Base-by-base conservation (phyloP, 1,284 basidiomycete species). In the Paramarasmius palmivorus region DNA sequence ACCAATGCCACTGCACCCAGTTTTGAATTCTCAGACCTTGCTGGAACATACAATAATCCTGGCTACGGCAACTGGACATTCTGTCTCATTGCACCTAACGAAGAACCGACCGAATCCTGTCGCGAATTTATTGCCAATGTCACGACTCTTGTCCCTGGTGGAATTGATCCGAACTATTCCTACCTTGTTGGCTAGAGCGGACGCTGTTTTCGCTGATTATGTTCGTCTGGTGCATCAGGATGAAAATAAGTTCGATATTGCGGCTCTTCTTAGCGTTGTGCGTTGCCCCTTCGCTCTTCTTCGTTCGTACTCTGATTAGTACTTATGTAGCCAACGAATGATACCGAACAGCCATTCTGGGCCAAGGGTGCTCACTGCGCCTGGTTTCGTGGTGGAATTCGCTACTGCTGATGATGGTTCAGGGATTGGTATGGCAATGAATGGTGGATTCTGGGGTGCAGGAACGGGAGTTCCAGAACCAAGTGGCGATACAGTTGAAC, bases 161-260 rank as follows among this genome's bases (percentile, higher is more conserved):
- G 49, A 25, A 38, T 64, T 29, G 53, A 59, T 23, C 49, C 61
- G 7, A n/a, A 50, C 42, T 12, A 46, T 63, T n/a, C 63, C 63
- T 2, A 62, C 63, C 2, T 58, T 62, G n/a, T 36, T 66, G 12
- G 60, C 58, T 4, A 49, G 53, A 19, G 59, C 55, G 55, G 49
- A 62, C 40, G 59, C 48, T 23, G 42, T 53, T 4, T 63, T 51
- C 54, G 34, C 53, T 23, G 41, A 57, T 2, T 60, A 66, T 50
- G 3, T 63, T 22, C 41, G 46, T 20, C 53, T 66, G 29, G 49
- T 58, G 26, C 65, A 66, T 52, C 59, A 60, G 50, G 55, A 60
- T 35, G 60, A 58, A 32, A 52, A 60, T 36, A 25, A 58, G 19
- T 63, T 63, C 50, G 61, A 62, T 38, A 39, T 61, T 22, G 55